phyloP scores from a whole-genome alignment of 305 asterid genomes.

The Coffea humblotiana region DNA sequence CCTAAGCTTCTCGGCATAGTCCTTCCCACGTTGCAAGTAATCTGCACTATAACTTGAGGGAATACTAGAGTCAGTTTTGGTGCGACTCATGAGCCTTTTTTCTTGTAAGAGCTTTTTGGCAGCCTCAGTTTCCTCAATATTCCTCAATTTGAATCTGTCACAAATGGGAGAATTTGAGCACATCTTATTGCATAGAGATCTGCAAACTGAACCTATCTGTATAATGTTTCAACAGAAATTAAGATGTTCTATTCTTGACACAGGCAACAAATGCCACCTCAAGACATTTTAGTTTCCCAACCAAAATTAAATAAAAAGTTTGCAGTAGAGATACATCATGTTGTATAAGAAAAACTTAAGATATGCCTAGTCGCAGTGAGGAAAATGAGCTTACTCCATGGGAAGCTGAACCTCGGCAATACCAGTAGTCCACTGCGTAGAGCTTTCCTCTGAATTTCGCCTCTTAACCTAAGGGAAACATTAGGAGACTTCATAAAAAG shows the following conservation, averaged over 20 bases:
- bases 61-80: constrained; percentile 63
- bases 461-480: constrained; percentile 65
- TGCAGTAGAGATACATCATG: background rate
- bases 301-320: background rate
- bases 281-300: background rate
- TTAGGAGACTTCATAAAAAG: background rate
- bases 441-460: constrained; percentile 88
- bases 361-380: background rate
- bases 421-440: constrained; percentile 99
- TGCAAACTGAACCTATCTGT: background rate
- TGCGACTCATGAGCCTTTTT: constrained; percentile 75
- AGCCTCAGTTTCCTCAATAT: constrained; percentile 99
- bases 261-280: background rate
- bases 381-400: constrained; percentile 64
- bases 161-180: constrained; percentile 6
- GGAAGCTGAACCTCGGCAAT: constrained; percentile 99
- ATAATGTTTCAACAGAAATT: background rate
- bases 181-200: background rate
- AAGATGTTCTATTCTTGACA: background rate
- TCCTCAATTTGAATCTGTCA: constrained; percentile 78
- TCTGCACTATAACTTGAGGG: constrained; percentile 94
- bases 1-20: constrained; percentile 75
- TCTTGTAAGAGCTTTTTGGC: constrained; percentile 96
- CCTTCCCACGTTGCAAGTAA: constrained; percentile 87
- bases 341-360: background rate